These are phyloP conservation scores for Brassica cretica DNA, from an alignment of 345 rosid species.

Conservation along the genomic window DNA sequence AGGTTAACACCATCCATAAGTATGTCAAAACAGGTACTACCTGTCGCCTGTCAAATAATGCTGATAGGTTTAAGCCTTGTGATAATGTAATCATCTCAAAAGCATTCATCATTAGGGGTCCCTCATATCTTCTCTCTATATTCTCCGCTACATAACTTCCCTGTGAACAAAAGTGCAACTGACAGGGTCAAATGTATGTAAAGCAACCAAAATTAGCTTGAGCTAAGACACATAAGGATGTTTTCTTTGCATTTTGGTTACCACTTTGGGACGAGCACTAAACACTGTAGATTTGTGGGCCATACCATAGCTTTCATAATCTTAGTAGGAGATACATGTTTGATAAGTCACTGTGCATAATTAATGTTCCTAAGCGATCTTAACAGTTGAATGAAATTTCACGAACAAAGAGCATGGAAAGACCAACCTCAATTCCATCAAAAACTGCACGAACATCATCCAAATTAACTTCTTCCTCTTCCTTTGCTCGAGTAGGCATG, in stretches of 20 bases:
- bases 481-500: constrained; percentile 52
- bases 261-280: not conserved
- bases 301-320: not conserved
- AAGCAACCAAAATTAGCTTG: constrained; percentile 7
- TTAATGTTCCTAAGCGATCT: not conserved
- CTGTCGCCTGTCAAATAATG: constrained; percentile 87
- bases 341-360: not conserved
- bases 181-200: constrained; percentile 6
- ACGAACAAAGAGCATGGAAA: constrained; percentile 12
- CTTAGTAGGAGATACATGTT: not conserved
- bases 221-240: not conserved
- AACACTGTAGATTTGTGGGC: not conserved
- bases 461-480: constrained; percentile 61
- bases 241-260: not conserved
- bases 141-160: constrained; percentile 67
- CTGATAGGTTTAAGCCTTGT: constrained; percentile 93
- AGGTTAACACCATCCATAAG: not conserved
- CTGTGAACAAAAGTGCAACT: constrained; percentile 43
- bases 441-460: constrained; percentile 82
- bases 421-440: constrained; percentile 76
- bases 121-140: constrained; percentile 44
- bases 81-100: constrained; percentile 96
- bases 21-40: constrained; percentile 39
- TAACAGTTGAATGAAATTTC: not conserved
- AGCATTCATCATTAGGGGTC: constrained; percentile 89